These are phyloP conservation scores for Omphalea diandra DNA, from an alignment of 441 rosid genomes.

Conservation along the genomic window DNA sequence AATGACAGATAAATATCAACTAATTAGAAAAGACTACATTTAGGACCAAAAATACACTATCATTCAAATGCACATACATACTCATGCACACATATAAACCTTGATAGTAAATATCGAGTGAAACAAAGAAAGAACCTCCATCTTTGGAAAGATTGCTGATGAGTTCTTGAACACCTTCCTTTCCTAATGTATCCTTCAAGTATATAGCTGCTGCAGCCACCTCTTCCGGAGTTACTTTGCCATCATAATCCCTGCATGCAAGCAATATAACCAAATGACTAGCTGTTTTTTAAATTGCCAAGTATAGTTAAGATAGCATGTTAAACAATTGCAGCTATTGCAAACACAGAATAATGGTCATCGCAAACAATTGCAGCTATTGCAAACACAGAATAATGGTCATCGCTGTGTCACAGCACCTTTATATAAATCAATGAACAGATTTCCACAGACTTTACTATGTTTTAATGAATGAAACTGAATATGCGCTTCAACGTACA, in stretches of 20 bases:
- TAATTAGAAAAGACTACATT: neutral
- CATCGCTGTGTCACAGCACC: too few species aligned
- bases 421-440: too few species aligned
- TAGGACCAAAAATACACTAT: neutral
- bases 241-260: slow-evolving; percentile 68
- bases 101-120: neutral
- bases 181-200: slow-evolving; percentile 67
- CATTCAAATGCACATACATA: too few species aligned
- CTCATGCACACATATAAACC: too few species aligned
- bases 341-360: neutral
- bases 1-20: neutral
- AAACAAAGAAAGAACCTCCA: slow-evolving; percentile 40
- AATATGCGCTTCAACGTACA: too few species aligned
- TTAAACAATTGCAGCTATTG: neutral
- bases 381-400: too few species aligned
- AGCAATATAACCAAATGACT: slow-evolving; percentile 8
- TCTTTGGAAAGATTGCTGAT: slow-evolving; percentile 80
- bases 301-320: neutral
- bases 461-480: neutral
- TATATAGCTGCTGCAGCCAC: slow-evolving; percentile 83
- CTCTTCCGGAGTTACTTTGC: slow-evolving; percentile 88
- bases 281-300: neutral
- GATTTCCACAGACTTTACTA: neutral
- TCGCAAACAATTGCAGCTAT: neutral
- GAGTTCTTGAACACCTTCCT: slow-evolving; percentile 76